Evolutionary conservation across 2,329 filamentous ascomycete species (phyloP), one percentile per base, ranked within the genome.

Genomic region (Sarocladium kiliense): DNA sequence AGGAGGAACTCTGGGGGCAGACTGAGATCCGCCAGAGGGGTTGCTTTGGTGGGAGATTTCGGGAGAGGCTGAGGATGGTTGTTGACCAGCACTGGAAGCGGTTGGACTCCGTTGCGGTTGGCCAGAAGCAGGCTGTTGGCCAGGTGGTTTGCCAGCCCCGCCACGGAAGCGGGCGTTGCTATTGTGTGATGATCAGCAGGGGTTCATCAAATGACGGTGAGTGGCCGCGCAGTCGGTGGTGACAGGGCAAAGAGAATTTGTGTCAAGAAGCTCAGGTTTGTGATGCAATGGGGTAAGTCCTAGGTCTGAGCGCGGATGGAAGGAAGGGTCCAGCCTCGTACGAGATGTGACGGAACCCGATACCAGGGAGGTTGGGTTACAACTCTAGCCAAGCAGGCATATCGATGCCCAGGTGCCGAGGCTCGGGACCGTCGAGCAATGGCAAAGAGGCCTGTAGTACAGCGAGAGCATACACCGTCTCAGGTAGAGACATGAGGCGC

Each of bases 161-260:
- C 80, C 79, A 68, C 81, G 77, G 64, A 84, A 80, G 59, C 81
- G 78, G 66, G 79, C 80, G 72, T 80, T 81, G 64, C 79, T 82
- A 60, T 58, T 32, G 30, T 34, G 27, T 4, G 56, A 63, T 58
- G 71, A 71, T 63, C 64, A 63, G 58, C 56, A 54, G 45, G 27
- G 53, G 30, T 23, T 18, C 55, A 55, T 54, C 19, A 27, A 54
- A 30, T 56, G 55, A 32, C 57, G 27, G 30, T 55, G 55, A 58
- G 19, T 53, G 47, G 51, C 53, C 49, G n/a, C 51, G 41, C 7
- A 7, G 41, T 47, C 44, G 49, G 55, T 54, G 54, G 53, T 41
- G 51, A 32, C 41, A n/a, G n/a, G n/a, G n/a, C n/a, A n/a, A n/a
- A n/a, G n/a, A n/a, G n/a, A n/a, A n/a, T n/a, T n/a, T n/a, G n/a